These are phyloP conservation scores for Zelopaecilomyces penicillatus DNA, from an alignment of 2,329 filamentous ascomycete species.

Conservation along the genomic window DNA sequence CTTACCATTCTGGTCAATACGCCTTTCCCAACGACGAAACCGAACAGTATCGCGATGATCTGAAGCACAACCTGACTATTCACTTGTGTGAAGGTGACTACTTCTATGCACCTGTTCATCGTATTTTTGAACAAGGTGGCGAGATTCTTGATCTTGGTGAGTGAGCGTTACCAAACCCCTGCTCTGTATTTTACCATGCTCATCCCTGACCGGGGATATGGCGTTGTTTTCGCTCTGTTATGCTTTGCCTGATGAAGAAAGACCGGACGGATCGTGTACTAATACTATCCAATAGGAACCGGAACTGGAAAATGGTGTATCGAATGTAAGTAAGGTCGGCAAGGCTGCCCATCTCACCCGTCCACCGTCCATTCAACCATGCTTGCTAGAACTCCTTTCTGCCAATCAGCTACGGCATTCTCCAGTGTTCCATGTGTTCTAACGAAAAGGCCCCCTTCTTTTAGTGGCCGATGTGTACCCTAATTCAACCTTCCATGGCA, in stretches of 20 bases:
- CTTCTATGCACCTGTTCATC: slow-evolving; percentile 37
- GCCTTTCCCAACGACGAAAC: slow-evolving; percentile 35
- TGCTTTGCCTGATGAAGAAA: too few relatives aligned
- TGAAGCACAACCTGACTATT: slow-evolving; percentile 32
- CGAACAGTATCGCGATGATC: slow-evolving; percentile 32
- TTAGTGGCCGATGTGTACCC: slow-evolving; percentile 41
- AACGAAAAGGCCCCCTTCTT: background rate
- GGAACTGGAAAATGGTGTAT: slow-evolving; percentile 45
- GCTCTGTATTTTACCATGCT: too few relatives aligned
- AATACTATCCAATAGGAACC: slow-evolving; percentile 27
- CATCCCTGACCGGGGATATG: too few relatives aligned
- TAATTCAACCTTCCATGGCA: slow-evolving; percentile 34
- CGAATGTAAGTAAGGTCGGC: slow-evolving; percentile 31
- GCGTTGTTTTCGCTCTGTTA: too few relatives aligned
- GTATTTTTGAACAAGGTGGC: slow-evolving; percentile 28
- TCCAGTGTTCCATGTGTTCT: too few relatives aligned
- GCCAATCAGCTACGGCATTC: too few relatives aligned
- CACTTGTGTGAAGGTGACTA: slow-evolving; percentile 30
- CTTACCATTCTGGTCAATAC: slow-evolving; percentile 33
- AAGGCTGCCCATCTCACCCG: background rate
- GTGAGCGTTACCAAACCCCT: slow-evolving; percentile 9
- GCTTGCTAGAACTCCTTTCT: too few relatives aligned
- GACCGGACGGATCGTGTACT: background rate
- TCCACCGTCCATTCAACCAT: background rate
- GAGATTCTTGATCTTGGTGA: slow-evolving; percentile 40